Percentiles rank a stretch among this genome's conserved stretches.
Conservation (phyloP, 1,139 yeast genomes). For the Zygoascus sp. region DNA sequence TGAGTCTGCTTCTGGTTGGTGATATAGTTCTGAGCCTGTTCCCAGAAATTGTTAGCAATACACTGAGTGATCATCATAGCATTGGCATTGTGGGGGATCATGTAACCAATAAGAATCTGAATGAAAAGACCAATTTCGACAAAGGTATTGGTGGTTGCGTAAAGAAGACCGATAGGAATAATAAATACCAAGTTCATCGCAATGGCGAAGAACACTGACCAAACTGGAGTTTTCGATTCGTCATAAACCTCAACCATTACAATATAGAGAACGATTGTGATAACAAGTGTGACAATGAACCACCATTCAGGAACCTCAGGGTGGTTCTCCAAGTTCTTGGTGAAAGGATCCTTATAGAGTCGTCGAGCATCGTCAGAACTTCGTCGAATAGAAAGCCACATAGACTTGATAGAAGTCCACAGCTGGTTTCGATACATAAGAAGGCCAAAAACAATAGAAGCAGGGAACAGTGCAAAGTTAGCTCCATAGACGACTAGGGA, state of each 20-base stretch:
- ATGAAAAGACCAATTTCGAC: conserved; percentile 53
- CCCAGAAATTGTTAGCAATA: conserved; percentile 54
- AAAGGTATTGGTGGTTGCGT: conserved; percentile 50
- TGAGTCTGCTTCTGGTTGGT: conserved; percentile 61
- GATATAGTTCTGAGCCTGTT: conserved; percentile 46
- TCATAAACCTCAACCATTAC: conserved; percentile 42
- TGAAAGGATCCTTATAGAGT: conserved; percentile 50
- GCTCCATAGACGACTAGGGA: conserved; percentile 37
- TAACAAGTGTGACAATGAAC: conserved; percentile 42
- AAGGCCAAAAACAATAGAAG: conserved; percentile 50
- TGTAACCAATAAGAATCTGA: conserved; percentile 56
- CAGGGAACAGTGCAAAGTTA: conserved; percentile 28
- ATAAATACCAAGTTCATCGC: conserved; percentile 52
- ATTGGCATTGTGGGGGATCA: conserved; percentile 57
- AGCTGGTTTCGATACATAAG: conserved; percentile 28
- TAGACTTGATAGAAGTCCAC: conserved; percentile 14
- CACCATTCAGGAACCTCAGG: conserved; percentile 65
- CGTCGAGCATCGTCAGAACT: conserved; percentile 15
- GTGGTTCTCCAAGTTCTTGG: conserved; percentile 47
- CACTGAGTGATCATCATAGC: conserved; percentile 57
- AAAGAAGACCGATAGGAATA: conserved; percentile 45
- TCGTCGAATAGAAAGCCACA: conserved; percentile 18
- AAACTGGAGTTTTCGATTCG: conserved; percentile 44
- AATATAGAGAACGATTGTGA: conserved; percentile 46
- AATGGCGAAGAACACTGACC: conserved; percentile 55